phyloP scores from a whole-genome alignment of 73 alveolate species.

The Paramecium biaurelia region DNA sequence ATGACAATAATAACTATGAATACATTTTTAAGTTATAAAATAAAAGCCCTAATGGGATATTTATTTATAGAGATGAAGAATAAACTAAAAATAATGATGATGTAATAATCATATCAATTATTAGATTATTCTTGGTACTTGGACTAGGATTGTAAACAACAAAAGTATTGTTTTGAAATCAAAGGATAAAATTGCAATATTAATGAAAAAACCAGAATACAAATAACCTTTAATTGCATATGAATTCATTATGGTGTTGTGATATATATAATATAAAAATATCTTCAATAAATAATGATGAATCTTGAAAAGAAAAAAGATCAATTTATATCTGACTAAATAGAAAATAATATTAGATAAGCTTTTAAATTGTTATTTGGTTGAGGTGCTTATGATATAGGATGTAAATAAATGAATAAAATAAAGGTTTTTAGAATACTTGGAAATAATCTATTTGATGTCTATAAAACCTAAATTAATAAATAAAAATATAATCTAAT shows the following conservation, averaged over 20 bases:
- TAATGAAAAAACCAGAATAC: slow-evolving; percentile 9
- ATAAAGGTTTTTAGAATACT: neutral
- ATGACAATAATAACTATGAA: neutral
- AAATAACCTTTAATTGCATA: slow-evolving; percentile 7
- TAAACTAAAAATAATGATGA: neutral
- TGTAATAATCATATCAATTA: neutral
- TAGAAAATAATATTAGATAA: neutral
- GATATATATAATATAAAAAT: neutral
- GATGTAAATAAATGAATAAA: neutral
- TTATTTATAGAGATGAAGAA: slow-evolving; percentile 9
- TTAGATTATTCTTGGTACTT: slow-evolving; percentile 15
- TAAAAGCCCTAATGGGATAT: neutral
- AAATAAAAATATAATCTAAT: neutral
- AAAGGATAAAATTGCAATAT: neutral
- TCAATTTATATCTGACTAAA: neutral
- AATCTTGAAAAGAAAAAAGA: neutral
- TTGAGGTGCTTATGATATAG: neutral
- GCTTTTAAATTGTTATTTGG: neutral
- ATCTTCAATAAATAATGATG: neutral
- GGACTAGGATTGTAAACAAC: neutral
- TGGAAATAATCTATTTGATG: neutral
- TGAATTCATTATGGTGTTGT: neutral
- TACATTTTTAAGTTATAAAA: slow-evolving; percentile 1
- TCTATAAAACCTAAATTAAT: neutral
- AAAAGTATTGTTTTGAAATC: neutral